Conservation (phyloP, 1,284 basidiomycete species). For the Neotropicomus parvogracilis region DNA sequence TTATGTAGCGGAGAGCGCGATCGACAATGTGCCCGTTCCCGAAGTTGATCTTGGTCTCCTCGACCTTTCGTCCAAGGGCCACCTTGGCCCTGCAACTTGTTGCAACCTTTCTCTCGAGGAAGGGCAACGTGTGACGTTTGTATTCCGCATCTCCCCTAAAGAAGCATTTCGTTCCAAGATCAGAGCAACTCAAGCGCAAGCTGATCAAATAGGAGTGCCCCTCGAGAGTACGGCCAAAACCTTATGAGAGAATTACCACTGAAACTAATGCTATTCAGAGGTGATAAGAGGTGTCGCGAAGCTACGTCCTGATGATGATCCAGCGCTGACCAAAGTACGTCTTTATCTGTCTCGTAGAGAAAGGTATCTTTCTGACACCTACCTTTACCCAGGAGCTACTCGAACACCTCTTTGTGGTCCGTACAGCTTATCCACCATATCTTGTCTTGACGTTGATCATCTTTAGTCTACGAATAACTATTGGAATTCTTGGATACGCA, state of each 20-base stretch:
- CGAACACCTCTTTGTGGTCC: conserved; percentile 50
- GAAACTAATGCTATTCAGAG: conserved; percentile 30
- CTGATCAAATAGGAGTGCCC: conserved; percentile 47
- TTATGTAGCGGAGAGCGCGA: conserved; percentile 58
- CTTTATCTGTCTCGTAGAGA: neutral
- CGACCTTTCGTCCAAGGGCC: conserved; percentile 63
- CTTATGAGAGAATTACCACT: neutral
- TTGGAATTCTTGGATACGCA: conserved; percentile 83
- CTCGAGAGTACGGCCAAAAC: conserved; percentile 38
- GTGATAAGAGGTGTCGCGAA: conserved; percentile 48
- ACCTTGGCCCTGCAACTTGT: conserved; percentile 56
- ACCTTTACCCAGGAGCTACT: conserved; percentile 45
- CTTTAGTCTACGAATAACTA: conserved; percentile 71
- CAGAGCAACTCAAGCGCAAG: conserved; percentile 35
- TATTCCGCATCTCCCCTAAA: conserved; percentile 64
- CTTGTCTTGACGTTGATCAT: neutral
- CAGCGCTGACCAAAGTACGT: conserved; percentile 58
- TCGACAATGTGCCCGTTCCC: conserved; percentile 49
- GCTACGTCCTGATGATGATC: conserved; percentile 54
- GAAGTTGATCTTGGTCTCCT: conserved; percentile 53
- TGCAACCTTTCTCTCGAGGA: conserved; percentile 63
- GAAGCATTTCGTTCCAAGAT: conserved; percentile 12
- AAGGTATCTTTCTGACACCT: neutral
- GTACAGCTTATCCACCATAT: conserved; percentile 6
- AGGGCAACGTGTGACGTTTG: conserved; percentile 83